These are phyloP conservation scores for Brassica napus DNA, from an alignment of 345 rosid species.

Conservation along the genomic window DNA sequence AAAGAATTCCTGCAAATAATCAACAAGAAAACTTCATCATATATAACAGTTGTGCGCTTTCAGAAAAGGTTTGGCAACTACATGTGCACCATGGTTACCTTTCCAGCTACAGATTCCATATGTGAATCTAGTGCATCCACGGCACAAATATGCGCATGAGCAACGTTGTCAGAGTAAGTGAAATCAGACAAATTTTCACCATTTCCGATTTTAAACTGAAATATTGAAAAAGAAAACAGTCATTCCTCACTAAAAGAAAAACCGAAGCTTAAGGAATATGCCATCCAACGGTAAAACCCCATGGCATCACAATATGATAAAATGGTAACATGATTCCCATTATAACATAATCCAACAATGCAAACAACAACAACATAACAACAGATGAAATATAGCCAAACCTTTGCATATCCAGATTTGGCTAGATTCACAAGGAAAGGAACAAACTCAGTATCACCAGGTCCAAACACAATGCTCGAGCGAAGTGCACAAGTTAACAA, in stretches of 20 bases:
- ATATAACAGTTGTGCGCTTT: slow-evolving; percentile 7
- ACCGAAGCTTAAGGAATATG: slow-evolving; percentile 1
- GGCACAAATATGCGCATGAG: slow-evolving; percentile 83
- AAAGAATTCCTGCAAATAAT: slow-evolving; percentile 72
- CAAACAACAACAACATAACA: too few species aligned
- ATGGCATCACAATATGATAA: neutral
- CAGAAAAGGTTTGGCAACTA: neutral
- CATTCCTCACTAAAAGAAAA: neutral
- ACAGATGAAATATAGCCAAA: slow-evolving; percentile 2
- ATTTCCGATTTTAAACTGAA: slow-evolving; percentile 82
- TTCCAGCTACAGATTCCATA: slow-evolving; percentile 79
- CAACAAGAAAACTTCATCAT: slow-evolving; percentile 29
- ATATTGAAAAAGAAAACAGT: slow-evolving; percentile 12
- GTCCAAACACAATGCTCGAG: slow-evolving; percentile 89
- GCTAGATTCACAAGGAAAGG: slow-evolving; percentile 65
- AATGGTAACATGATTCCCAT: neutral
- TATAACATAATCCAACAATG: too few species aligned
- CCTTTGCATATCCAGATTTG: slow-evolving; percentile 88
- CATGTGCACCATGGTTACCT: slow-evolving; percentile 50
- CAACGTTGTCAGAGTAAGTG: slow-evolving; percentile 82
- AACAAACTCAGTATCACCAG: slow-evolving; percentile 64
- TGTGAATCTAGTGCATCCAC: slow-evolving; percentile 71
- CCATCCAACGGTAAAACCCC: neutral
- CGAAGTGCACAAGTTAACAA: slow-evolving; percentile 91
- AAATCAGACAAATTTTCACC: slow-evolving; percentile 91